Conservation (phyloP, 805 yeast species). For the Aciculoconidium aculeatum region DNA sequence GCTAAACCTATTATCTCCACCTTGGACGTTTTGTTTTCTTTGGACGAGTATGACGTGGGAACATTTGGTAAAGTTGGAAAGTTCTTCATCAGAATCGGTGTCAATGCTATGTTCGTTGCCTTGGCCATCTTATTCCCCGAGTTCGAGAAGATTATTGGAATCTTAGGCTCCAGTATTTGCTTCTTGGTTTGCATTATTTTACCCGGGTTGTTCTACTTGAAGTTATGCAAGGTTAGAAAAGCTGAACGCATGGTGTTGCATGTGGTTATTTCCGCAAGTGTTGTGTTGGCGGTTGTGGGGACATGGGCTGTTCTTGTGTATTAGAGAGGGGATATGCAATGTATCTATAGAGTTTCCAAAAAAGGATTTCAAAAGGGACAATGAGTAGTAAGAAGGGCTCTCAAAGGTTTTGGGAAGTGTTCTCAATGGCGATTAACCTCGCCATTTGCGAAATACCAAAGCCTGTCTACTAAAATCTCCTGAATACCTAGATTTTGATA, state of each 20-base stretch:
- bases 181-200: constrained; percentile 35
- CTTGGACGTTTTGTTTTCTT: constrained; percentile 23
- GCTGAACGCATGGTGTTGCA: constrained; percentile 11
- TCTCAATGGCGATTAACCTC: too few species aligned
- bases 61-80: constrained; percentile 3
- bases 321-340: too few species aligned
- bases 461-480: too few species aligned
- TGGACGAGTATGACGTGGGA: constrained; percentile 5
- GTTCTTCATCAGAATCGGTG: constrained; percentile 16
- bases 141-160: constrained; percentile 36
- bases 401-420: too few species aligned
- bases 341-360: neutral
- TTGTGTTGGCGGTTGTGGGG: constrained; percentile 15
- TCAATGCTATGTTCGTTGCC: constrained; percentile 16
- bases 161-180: constrained; percentile 38
- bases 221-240: constrained; percentile 14
- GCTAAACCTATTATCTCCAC: constrained; percentile 35
- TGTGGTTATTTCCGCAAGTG: constrained; percentile 8
- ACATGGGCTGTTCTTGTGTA: constrained; percentile 13
- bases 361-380: too few species aligned
- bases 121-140: constrained; percentile 29
- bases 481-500: too few species aligned
- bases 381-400: too few species aligned
- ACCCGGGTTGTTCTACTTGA: constrained; percentile 33
- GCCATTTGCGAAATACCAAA: too few species aligned